Percentiles rank a stretch among this genome's conserved stretches.
These are phyloP conservation scores for Dalbergia cultrata DNA, from an alignment of 306 rosid genomes.

Conservation along the genomic window DNA sequence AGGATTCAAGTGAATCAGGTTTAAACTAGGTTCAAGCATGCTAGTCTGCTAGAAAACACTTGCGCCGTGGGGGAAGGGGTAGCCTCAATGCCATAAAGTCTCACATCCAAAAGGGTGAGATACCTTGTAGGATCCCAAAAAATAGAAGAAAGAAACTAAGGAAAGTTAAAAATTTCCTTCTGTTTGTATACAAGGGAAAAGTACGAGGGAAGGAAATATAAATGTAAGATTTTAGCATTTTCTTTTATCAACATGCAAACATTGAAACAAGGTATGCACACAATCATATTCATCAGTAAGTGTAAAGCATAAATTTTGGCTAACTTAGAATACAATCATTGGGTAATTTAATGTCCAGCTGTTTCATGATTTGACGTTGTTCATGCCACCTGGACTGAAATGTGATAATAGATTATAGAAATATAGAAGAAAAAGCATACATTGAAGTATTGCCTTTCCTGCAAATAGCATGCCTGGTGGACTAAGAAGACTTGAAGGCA, in stretches of 20 bases:
- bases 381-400: not conserved
- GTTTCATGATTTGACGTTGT: slow-evolving; percentile 20
- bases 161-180: not conserved
- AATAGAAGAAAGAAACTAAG: not conserved
- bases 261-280: not conserved
- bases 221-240: not conserved
- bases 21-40: no score
- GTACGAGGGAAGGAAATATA: not conserved
- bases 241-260: not conserved
- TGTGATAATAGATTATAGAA: not conserved
- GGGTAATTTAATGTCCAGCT: not conserved
- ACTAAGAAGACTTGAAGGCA: slow-evolving; percentile 1
- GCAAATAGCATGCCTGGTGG: not conserved
- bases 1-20: not conserved
- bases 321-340: slow-evolving; percentile 2
- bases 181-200: not conserved
- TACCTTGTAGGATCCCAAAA: not conserved
- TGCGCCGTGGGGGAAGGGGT: no score
- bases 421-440: not conserved
- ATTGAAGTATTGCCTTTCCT: not conserved
- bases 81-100: no score
- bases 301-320: not conserved
- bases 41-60: no score
- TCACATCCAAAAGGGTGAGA: no score
- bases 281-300: not conserved